A percentile compares a stretch with the other conserved stretches of the same genome.
Evolutionary conservation across 768 basidiomycete species (phyloP).

Genomic region (Filobasidium wieringae): DNA sequence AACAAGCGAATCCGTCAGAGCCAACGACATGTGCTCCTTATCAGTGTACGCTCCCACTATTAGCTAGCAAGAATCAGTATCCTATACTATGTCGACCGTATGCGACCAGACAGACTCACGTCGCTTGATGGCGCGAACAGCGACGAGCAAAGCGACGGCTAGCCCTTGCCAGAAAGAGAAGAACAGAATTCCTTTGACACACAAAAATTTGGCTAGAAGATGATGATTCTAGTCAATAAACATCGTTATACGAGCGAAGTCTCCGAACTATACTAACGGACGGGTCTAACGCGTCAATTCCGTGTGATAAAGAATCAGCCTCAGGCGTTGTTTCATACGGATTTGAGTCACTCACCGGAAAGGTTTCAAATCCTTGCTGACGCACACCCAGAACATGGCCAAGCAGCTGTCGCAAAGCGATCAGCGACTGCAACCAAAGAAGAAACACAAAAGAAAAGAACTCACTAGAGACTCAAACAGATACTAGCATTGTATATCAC

Average conservation of each 20-base stretch:
- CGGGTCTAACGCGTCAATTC: conserved; percentile 28
- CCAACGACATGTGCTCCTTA: conserved; percentile 75
- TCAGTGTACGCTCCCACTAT: conserved; percentile 74
- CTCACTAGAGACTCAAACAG: conserved; percentile 49
- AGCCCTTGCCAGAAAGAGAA: conserved; percentile 98
- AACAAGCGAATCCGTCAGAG: conserved; percentile 78
- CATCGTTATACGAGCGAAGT: neutral
- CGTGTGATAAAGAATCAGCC: too few species aligned
- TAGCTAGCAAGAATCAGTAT: neutral
- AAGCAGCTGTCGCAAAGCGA: conserved; percentile 48
- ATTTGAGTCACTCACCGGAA: conserved; percentile 51
- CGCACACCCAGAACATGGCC: conserved; percentile 93
- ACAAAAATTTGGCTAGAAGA: conserved; percentile 75
- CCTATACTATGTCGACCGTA: too few species aligned
- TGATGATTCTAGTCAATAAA: neutral
- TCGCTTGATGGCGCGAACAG: conserved; percentile 58
- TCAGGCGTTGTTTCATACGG: too few species aligned
- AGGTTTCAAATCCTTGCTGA: conserved; percentile 74
- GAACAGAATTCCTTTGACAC: conserved; percentile 95
- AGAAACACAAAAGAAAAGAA: conserved; percentile 10
- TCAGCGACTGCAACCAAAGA: neutral
- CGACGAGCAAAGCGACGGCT: conserved; percentile 74
- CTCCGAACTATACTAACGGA: conserved; percentile 28
- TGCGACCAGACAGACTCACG: conserved; percentile 31
- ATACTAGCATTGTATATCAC: conserved; percentile 48